Conservation (phyloP, 495 filamentous ascomycete species). For the Neurospora hispaniola region DNA sequence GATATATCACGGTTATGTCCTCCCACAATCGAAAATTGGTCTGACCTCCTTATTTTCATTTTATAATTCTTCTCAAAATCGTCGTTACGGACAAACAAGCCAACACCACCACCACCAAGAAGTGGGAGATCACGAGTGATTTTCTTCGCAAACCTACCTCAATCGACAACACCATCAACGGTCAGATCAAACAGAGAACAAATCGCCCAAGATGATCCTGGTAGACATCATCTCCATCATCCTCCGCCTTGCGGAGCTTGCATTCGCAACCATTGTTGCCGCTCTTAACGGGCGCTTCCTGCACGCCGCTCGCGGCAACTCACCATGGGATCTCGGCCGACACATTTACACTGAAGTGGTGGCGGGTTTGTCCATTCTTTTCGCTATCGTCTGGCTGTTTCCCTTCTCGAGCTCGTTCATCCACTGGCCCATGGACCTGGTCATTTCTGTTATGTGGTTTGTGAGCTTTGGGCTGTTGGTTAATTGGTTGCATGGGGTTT, state of each 20-base stretch:
- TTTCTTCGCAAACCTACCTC: not conserved
- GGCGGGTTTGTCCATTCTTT: constrained; percentile 34
- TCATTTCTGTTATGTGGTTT: constrained; percentile 54
- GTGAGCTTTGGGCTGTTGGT: constrained; percentile 54
- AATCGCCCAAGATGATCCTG: constrained; percentile 25
- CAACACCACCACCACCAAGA: no score
- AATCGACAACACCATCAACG: not conserved
- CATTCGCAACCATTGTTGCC: constrained; percentile 36
- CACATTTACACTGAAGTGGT: constrained; percentile 41
- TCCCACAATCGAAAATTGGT: no score
- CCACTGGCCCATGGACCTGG: constrained; percentile 43
- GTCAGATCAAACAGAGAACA: not conserved
- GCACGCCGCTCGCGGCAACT: constrained; percentile 17
- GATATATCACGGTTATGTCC: no score
- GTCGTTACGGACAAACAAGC: no score
- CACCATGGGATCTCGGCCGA: constrained; percentile 29
- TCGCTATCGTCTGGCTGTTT: constrained; percentile 38
- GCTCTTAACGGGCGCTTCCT: constrained; percentile 38
- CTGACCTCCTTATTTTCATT: no score
- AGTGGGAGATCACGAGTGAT: no score
- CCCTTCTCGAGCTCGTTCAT: constrained; percentile 34
- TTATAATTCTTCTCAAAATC: no score
- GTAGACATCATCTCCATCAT: constrained; percentile 29
- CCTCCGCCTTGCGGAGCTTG: constrained; percentile 37
- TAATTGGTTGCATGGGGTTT: constrained; percentile 37